These are phyloP conservation scores for Eutrema yunnanense DNA, from an alignment of 345 rosid genomes.

Conservation along the genomic window DNA sequence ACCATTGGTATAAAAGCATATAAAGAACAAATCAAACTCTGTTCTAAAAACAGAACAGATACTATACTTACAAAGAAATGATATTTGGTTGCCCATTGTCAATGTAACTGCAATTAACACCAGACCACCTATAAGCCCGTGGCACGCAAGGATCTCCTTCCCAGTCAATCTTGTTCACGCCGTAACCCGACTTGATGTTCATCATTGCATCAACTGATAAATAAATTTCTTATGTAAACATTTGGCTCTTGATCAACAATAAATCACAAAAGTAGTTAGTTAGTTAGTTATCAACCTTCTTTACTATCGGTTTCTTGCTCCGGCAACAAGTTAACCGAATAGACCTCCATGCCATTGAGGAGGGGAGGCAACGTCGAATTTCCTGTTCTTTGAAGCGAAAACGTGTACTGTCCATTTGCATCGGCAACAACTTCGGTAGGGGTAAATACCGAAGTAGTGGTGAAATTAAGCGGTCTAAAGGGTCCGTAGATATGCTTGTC, in stretches of 20 bases:
- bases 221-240: neutral
- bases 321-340: constrained; percentile 17
- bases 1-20: neutral
- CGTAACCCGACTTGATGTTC: constrained; percentile 35
- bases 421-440: constrained; percentile 15
- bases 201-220: constrained; percentile 41
- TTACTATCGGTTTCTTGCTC: constrained; percentile 24
- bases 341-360: constrained; percentile 55
- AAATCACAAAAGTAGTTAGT: constrained; percentile 2
- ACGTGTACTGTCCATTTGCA: constrained; percentile 23
- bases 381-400: constrained; percentile 22
- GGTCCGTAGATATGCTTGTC: constrained; percentile 25
- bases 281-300: constrained; percentile 33
- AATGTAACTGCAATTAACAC: constrained; percentile 35
- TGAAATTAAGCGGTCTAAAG: constrained; percentile 23
- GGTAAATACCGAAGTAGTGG: constrained; percentile 14
- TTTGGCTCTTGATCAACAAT: neutral
- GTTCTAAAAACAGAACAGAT: neutral
- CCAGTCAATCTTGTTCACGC: constrained; percentile 35
- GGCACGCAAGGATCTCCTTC: constrained; percentile 52
- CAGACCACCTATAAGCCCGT: constrained; percentile 31
- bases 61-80: constrained; percentile 39
- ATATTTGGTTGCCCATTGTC: constrained; percentile 28
- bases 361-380: constrained; percentile 47
- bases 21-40: neutral